Percentiles rank a stretch among this genome's conserved stretches.
phyloP scores from a whole-genome alignment of 2,329 filamentous ascomycete genomes.

The Botrytis deweyae region DNA sequence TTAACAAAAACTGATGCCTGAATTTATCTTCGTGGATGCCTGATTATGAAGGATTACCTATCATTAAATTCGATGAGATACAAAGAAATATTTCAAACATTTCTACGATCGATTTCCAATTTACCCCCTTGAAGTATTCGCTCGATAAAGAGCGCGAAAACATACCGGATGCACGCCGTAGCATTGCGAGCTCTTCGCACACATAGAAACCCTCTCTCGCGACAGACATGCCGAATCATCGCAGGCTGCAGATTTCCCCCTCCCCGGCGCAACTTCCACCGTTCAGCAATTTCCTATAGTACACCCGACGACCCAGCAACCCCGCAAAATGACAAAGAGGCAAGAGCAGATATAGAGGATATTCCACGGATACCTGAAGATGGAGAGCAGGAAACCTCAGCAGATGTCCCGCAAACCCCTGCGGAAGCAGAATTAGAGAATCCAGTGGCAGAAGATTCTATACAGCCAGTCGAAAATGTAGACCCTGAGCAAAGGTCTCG shows the following conservation, averaged over 20 bases:
- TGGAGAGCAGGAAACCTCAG: neutral
- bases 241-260: slow-evolving; percentile 35
- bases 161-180: slow-evolving; percentile 39
- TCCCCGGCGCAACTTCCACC: slow-evolving; percentile 36
- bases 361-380: slow-evolving; percentile 1
- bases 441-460: slow-evolving; percentile 12
- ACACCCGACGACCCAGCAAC: slow-evolving; percentile 30
- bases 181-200: slow-evolving; percentile 35
- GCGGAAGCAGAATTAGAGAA: slow-evolving; percentile 8
- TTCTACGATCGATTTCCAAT: neutral
- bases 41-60: neutral
- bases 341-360: slow-evolving; percentile 20
- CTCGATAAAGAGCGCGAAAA: slow-evolving; percentile 30
- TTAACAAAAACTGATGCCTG: neutral
- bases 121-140: neutral
- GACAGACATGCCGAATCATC: slow-evolving; percentile 37
- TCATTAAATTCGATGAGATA: neutral
- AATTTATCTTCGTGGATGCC: neutral
- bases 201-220: slow-evolving; percentile 33
- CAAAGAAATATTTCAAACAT: slow-evolving; percentile 14
- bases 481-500: slow-evolving; percentile 23
- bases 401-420: slow-evolving; percentile 2
- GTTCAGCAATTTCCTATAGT: slow-evolving; percentile 32
- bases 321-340: slow-evolving; percentile 22
- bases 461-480: slow-evolving; percentile 18